Conservation (phyloP, 164 flowering plant species). For the Dillenia turbinata region DNA sequence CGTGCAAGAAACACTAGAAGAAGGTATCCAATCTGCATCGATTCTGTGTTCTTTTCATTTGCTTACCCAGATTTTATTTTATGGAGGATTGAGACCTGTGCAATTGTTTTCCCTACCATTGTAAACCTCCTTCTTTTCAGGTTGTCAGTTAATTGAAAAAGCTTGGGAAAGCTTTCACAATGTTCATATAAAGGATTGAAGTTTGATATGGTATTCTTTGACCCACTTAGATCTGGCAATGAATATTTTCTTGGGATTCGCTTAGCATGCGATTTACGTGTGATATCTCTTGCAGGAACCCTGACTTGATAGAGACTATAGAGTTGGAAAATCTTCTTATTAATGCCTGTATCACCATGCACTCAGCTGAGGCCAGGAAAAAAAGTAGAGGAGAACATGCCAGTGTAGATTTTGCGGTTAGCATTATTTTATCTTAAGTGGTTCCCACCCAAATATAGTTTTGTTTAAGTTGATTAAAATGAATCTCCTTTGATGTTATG, state of each 20-base stretch:
- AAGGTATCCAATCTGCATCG: conserved; percentile 40
- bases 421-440: conserved; percentile 15
- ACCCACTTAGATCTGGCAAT: conserved; percentile 2
- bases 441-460: neutral
- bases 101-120: neutral
- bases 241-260: neutral
- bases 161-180: conserved; percentile 89
- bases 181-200: conserved; percentile 76
- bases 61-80: too few relatives aligned
- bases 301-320: conserved; percentile 89
- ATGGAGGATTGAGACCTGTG: too few relatives aligned
- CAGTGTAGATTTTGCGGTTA: conserved; percentile 90
- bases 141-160: conserved; percentile 82
- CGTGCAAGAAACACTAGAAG: conserved; percentile 86
- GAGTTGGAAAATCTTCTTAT: conserved; percentile 96
- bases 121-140: conserved; percentile 26
- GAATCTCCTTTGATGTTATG: neutral
- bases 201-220: conserved; percentile 73
- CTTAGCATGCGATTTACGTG: neutral
- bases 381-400: conserved; percentile 99
- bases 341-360: conserved; percentile 95
- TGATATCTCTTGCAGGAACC: conserved; percentile 56
- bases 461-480: neutral
- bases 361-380: conserved; percentile 97
- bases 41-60: too few relatives aligned